Evolutionary conservation across 2,329 filamentous ascomycete species (phyloP).

Genomic region (Grosmannia huntii): DNA sequence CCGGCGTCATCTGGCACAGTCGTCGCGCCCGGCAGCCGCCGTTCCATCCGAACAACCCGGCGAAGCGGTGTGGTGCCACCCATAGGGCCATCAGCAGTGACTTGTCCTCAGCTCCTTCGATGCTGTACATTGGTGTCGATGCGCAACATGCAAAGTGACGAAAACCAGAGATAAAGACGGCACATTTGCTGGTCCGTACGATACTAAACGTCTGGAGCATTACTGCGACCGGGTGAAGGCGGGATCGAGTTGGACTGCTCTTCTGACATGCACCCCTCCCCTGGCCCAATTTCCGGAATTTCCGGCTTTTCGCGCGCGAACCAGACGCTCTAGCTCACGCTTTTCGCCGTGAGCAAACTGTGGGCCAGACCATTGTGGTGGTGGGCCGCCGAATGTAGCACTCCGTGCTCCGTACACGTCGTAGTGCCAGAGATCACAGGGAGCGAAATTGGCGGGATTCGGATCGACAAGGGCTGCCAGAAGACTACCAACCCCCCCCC

Average conservation of each 20-base stretch:
- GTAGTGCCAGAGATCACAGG: background rate
- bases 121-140: background rate
- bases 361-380: background rate
- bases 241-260: background rate
- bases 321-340: background rate
- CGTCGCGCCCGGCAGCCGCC: background rate
- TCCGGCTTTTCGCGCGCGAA: background rate
- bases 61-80: background rate
- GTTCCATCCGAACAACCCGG: background rate
- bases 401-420: background rate
- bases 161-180: background rate
- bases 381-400: background rate
- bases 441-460: slow-evolving; percentile 3
- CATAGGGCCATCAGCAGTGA: background rate
- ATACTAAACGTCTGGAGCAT: background rate
- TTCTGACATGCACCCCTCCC: background rate
- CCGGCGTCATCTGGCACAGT: background rate
- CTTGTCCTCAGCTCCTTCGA: background rate
- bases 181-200: background rate
- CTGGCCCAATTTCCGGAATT: slow-evolving; percentile 5
- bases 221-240: background rate
- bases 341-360: background rate
- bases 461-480: slow-evolving; percentile 2
- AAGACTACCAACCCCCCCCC: background rate
- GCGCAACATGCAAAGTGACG: background rate